A percentile compares a stretch with the other conserved stretches of the same genome.
These are phyloP conservation scores for Balakata baccata DNA, from an alignment of 345 rosid species.

Conservation along the genomic window DNA sequence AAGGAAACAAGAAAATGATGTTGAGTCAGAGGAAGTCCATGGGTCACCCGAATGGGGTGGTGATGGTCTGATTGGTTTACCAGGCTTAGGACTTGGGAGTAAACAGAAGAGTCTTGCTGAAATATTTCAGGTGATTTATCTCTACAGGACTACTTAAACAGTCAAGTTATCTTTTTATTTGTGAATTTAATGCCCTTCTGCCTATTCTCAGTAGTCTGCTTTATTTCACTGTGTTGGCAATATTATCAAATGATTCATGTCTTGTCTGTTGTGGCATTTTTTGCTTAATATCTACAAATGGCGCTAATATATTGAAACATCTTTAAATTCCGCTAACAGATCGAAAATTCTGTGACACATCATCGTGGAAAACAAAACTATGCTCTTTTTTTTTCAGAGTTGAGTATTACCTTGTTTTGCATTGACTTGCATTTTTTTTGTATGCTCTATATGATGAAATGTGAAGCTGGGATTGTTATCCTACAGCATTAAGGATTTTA, in stretches of 20 bases:
- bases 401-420: background rate
- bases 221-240: background rate
- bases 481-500: background rate
- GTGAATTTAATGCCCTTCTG: background rate
- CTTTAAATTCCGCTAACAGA: constrained; percentile 8
- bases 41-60: constrained; percentile 70
- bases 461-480: background rate
- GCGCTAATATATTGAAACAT: background rate
- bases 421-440: background rate
- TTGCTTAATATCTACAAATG: background rate
- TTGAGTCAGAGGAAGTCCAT: constrained; percentile 39
- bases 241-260: background rate
- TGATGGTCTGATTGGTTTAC: constrained; percentile 73
- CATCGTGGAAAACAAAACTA: constrained; percentile 3
- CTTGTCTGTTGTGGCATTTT: constrained; percentile 12
- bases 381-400: background rate
- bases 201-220: no score
- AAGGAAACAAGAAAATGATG: constrained; percentile 50
- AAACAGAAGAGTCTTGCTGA: constrained; percentile 77
- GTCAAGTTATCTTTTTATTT: background rate
- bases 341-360: background rate
- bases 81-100: constrained; percentile 61
- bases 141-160: background rate
- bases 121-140: constrained; percentile 66
- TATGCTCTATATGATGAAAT: background rate